Evolutionary conservation across 1,284 basidiomycete genomes (phyloP), one percentile per base, ranked within the genome.

Genomic region (Puccinia hordei): DNA sequence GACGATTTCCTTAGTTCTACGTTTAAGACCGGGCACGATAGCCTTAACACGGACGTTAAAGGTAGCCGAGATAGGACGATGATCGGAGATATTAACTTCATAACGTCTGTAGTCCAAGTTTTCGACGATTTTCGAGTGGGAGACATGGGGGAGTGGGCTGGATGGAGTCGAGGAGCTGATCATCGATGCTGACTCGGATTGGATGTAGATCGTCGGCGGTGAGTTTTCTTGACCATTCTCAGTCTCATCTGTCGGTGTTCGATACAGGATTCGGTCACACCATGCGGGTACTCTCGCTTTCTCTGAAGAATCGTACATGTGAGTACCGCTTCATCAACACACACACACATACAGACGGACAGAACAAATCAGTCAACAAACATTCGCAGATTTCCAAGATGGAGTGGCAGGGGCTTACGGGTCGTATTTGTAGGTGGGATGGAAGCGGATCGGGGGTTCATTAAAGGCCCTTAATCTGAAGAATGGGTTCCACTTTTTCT

Each of bases 381-480:
- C 8, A 44, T 30, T 2, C 6, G 27, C 2, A 24, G 3, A 61
- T 41, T 22, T 13, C 5, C 8, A 30, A 49, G 46, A 51, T 27
- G 46, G 46, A 46, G 53, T 4, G 53, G 53, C 22, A 24, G 5
- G n/a, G 87, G 0, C 89, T 80, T 19, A 83, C 82, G 72, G 90
- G 85, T 98, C 93, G 86, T 97, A 98, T 87, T 98, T 98, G 90
- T 98, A 99, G 24, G 96, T 99, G 19, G 95, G 95, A 24, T 89
- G 85, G 84, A 95, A 97, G 0, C 87, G 89, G 82, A 97, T 90
- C 0, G 90, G 90, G 0, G 94, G 92, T 84, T 99, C 96, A 17
- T 86, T 86, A 86, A 98, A 98, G 0, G 88, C 87, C 22, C 93
- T 91, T 15, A 99, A 87, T 0, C 95, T 90, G 87, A 95, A 98